These are phyloP conservation scores for Aspergillus piperis DNA, from an alignment of 2,329 filamentous ascomycete species.

Conservation along the genomic window DNA sequence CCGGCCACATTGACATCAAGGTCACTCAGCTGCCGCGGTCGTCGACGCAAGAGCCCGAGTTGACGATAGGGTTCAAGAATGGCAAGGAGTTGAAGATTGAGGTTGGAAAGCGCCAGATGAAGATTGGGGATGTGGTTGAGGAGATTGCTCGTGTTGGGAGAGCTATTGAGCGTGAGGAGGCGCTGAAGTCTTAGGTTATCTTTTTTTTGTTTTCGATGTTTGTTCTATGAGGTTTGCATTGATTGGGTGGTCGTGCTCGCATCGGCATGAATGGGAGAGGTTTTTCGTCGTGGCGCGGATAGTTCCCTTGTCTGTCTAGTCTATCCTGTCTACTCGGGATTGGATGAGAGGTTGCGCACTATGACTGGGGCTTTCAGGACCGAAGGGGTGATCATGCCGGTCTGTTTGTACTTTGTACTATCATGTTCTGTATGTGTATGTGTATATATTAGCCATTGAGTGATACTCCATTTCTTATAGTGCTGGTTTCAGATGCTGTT, in stretches of 20 bases:
- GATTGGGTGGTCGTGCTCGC: neutral
- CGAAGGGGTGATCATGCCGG: neutral
- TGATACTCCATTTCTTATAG: neutral
- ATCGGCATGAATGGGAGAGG: too few relatives aligned
- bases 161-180: slow-evolving; percentile 76
- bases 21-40: slow-evolving; percentile 72
- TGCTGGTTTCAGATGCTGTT: neutral
- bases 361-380: too few relatives aligned
- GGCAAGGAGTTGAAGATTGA: slow-evolving; percentile 87
- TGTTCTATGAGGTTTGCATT: slow-evolving; percentile 20
- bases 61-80: slow-evolving; percentile 90
- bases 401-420: slow-evolving; percentile 1
- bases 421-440: slow-evolving; percentile 7
- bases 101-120: slow-evolving; percentile 73
- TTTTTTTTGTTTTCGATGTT: slow-evolving; percentile 12
- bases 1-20: slow-evolving; percentile 72
- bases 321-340: too few relatives aligned
- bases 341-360: too few relatives aligned
- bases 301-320: too few relatives aligned
- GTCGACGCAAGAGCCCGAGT: slow-evolving; percentile 66
- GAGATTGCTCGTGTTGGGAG: slow-evolving; percentile 91
- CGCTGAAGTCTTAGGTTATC: slow-evolving; percentile 58
- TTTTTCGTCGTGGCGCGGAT: too few relatives aligned
- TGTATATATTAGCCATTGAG: slow-evolving; percentile 11
- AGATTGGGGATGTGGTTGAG: slow-evolving; percentile 81